phyloP scores from a whole-genome alignment of 257 asterid genomes.

The Parsonsia alboflavescens region DNA sequence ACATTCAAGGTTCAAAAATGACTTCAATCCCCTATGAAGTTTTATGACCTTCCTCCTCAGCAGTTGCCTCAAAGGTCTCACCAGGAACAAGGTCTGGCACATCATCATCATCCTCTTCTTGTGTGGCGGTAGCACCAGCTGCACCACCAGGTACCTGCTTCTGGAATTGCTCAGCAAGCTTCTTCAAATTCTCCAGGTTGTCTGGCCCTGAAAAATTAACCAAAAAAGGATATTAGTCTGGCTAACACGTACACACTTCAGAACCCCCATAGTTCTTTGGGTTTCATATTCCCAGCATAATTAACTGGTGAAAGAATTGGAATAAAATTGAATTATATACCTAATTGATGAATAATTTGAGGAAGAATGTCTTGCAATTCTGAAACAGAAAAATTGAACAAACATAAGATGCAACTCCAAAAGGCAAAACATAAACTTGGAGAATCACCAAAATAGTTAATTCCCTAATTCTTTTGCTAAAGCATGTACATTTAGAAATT shows the following conservation, averaged over 20 bases:
- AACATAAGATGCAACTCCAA: neutral
- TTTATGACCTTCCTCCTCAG: conserved; percentile 55
- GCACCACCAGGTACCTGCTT: conserved; percentile 50
- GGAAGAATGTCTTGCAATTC: conserved; percentile 59
- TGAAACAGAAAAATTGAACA: conserved; percentile 15
- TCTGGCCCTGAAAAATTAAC: conserved; percentile 50
- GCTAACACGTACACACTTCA: neutral
- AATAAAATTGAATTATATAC: conserved; percentile 12
- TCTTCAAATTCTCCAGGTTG: conserved; percentile 75
- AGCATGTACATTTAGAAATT: neutral
- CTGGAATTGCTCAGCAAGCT: conserved; percentile 76
- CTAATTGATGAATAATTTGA: conserved; percentile 45
- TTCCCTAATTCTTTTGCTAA: neutral
- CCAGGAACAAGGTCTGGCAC: conserved; percentile 75
- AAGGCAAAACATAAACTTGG: neutral
- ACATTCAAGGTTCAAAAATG: conserved; percentile 30
- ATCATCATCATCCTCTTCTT: conserved; percentile 58
- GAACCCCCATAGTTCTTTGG: neutral
- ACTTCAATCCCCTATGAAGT: conserved; percentile 14
- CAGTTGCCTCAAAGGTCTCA: conserved; percentile 70
- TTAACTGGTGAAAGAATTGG: too few relatives aligned
- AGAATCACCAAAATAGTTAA: neutral
- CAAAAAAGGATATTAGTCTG: neutral
- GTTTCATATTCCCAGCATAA: neutral
- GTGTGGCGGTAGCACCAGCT: conserved; percentile 17